A percentile compares a stretch with the other conserved stretches of the same genome.
phyloP scores from a whole-genome alignment of 1,139 yeast genomes.

The Cylindricascospora bacillispora region DNA sequence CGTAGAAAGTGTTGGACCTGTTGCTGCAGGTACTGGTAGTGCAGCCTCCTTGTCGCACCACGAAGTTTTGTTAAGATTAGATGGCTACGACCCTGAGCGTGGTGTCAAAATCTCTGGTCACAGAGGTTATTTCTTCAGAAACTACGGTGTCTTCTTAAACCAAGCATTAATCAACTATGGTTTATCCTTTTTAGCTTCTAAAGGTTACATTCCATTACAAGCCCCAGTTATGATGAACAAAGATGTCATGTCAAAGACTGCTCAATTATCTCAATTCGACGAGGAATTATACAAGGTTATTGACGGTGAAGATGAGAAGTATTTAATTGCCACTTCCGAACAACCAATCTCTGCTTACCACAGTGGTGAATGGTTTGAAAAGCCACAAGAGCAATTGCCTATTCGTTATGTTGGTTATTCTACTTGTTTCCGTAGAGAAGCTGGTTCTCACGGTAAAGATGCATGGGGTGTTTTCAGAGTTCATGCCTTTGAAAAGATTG shows the following conservation, averaged over 20 bases:
- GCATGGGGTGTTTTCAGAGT: conserved; percentile 99
- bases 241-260: conserved; percentile 98
- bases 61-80: conserved; percentile 84
- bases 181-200: conserved; percentile 63
- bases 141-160: conserved; percentile 91
- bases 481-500: conserved; percentile 95
- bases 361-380: conserved; percentile 97
- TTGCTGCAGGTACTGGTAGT: conserved; percentile 62
- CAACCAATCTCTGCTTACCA: conserved; percentile 99
- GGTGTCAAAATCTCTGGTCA: conserved; percentile 97
- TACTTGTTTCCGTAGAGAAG: conserved; percentile 98
- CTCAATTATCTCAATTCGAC: conserved; percentile 94
- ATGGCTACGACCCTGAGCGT: conserved; percentile 98
- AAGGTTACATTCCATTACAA: conserved; percentile 82
- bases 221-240: conserved; percentile 99
- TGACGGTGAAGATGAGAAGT: conserved; percentile 96
- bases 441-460: conserved; percentile 98
- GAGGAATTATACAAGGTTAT: conserved; percentile 94
- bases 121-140: conserved; percentile 94
- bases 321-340: conserved; percentile 95
- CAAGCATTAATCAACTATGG: conserved; percentile 98
- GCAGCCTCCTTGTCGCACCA: conserved; percentile 86
- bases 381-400: conserved; percentile 94
- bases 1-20: conserved; percentile 39
- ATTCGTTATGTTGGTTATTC: conserved; percentile 95